Percentiles rank a stretch among this genome's conserved stretches.
Evolutionary conservation across 495 filamentous ascomycete species (phyloP).

Genomic region (Neurospora sp.): DNA sequence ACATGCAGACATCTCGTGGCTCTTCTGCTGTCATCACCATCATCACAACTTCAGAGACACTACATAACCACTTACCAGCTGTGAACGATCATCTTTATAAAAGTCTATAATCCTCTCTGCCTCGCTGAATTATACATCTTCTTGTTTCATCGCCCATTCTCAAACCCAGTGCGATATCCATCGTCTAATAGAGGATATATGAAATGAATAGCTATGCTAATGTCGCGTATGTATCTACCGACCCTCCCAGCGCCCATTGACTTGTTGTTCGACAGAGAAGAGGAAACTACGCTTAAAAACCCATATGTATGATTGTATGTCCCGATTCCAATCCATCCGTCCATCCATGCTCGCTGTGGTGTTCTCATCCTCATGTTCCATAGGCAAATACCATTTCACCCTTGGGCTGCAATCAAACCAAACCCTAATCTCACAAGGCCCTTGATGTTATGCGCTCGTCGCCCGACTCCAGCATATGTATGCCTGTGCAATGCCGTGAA

Average conservation of each 20-base stretch:
- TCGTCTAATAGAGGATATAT: background rate
- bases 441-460: background rate
- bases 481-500: background rate
- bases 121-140: too few species aligned
- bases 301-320: background rate
- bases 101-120: too few species aligned
- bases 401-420: background rate
- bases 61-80: too few species aligned
- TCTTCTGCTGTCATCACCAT: background rate
- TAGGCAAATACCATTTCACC: background rate
- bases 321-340: background rate
- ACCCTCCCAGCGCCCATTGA: background rate
- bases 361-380: background rate
- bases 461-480: background rate
- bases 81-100: too few species aligned
- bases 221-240: background rate
- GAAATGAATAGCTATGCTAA: background rate
- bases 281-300: background rate
- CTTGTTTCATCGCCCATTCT: too few species aligned
- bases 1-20: background rate
- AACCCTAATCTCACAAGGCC: background rate
- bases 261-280: background rate
- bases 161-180: background rate
- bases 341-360: background rate
- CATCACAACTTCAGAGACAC: too few species aligned